These are phyloP conservation scores for Paecilomyces dactylethromorphus DNA, from an alignment of 2,329 filamentous ascomycete genomes.

Conservation along the genomic window DNA sequence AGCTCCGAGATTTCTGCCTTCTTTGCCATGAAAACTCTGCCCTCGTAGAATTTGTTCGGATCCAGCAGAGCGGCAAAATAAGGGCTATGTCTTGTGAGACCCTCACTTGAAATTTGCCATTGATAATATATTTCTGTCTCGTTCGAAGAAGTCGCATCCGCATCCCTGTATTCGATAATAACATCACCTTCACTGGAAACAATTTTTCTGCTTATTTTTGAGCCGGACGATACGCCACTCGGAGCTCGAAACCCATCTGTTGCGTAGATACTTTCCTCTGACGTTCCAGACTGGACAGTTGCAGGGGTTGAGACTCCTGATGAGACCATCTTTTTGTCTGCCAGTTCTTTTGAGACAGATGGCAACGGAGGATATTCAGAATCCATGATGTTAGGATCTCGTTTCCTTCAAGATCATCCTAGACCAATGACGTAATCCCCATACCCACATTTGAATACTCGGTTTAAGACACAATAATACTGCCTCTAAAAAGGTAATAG, in stretches of 20 bases:
- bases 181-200: conserved; percentile 28
- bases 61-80: conserved; percentile 37
- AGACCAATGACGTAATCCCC: neutral
- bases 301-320: neutral
- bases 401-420: neutral
- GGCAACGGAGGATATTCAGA: conserved; percentile 17
- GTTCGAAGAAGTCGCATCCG: conserved; percentile 3
- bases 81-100: conserved; percentile 25
- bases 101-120: conserved; percentile 29
- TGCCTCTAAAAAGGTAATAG: neutral
- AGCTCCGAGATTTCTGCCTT: conserved; percentile 10
- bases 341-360: neutral
- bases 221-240: conserved; percentile 2
- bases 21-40: conserved; percentile 24
- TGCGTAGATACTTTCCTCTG: neutral
- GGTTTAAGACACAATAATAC: neutral
- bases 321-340: conserved; percentile 3
- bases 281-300: neutral
- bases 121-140: conserved; percentile 8
- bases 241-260: neutral
- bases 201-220: conserved; percentile 7
- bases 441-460: neutral
- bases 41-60: conserved; percentile 36
- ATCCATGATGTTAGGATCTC: conserved; percentile 11
- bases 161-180: conserved; percentile 24